Evolutionary conservation across 2,329 filamentous ascomycete genomes (phyloP), one percentile per base, ranked within the genome.

Genomic region (Aspergillus neotritici): DNA sequence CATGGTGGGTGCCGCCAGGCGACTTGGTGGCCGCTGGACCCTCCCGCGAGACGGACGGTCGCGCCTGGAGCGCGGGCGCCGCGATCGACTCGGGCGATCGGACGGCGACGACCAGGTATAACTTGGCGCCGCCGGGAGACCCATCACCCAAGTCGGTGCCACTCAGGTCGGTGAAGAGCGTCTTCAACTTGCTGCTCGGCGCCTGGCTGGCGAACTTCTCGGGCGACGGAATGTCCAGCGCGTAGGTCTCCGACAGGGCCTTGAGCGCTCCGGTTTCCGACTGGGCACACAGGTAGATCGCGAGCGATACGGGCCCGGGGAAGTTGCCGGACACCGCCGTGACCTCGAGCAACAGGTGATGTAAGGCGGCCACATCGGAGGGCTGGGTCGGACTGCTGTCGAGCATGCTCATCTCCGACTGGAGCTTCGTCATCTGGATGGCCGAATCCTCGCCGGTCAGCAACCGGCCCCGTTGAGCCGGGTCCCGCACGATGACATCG

Each of bases 321-420:
- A 85, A 82, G 29, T 84, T 80, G 11, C 87, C 87, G 1, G 84
- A 82, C 49, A 96, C 84, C 7, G 84, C 83, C 57, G 86, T 90
- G 48, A 97, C 77, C 55, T 94, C 88, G 25, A 96, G 78, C 46
- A 94, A 74, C 55, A 97, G 84, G 61, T 95, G 86, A 41, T 94
- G 70, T 30, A 86, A 75, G 1, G 80, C 82, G 38, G 83, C 76
- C 54, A 88, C 74, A 54, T 85, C 89, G 12, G 79, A 67, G 8
- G 79, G 72, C 4, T 79, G 74, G 14, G 79, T 78, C 0, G 89
- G 90, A n/a, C 83, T 80, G 54, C 87, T 84, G 45, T 95, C 84
- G 35, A 98, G 74, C 57, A 97, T 77, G 65, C 89, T 94, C 93
- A 98, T 98, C 61, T 90, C 80, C 4, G 93, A 94, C 70, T 98